Base-by-base conservation (phyloP, 73 alveolate species). In the Tetrahymena malaccensis region DNA sequence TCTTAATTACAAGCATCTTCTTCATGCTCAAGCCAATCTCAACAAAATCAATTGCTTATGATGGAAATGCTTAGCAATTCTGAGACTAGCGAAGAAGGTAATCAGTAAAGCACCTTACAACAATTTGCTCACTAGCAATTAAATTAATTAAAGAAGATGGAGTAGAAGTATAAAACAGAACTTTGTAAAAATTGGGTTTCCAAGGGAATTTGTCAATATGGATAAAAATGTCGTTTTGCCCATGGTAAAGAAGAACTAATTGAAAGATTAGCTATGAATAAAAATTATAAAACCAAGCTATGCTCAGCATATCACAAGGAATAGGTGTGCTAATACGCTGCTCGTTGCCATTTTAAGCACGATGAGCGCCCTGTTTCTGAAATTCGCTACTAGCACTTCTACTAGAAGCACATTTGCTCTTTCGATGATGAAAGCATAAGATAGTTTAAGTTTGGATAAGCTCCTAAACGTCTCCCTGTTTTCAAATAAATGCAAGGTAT, bases 131-230 rank as follows among this genome's bases (percentile, higher is more conserved):
- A 10, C 40, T 70, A 70, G 89, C 31, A 70, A n/a, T 70, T 70
- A 31, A 70, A 70, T 70, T 70, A 89, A 44, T 25, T 70, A 31
- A 70, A 70, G 89, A 70, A 70, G 89, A 70, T 70, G 89, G 95
- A 95, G 43, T 96, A 97, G 56, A 97, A 97, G 95, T 98, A 97
- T 96, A 98, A 98, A 96, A 98, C 99, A 16, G 99, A 98, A 93
- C 95, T 98, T 96, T 98, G 99, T 85, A 98, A 98, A 95, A 98
- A 98, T 96, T 98, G 98, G 98, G 95, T 98, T 58, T 98, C 97
- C 95, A 97, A 95, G 33, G 98, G 98, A 35, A 94, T 94, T 38
- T 98, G 99, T 94, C 94, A 95, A 35, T 98, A 98, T 95, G 98
- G 99, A 21, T 93, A 95, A 70, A 97, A 97, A 96, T 98, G 99